Percentiles rank a stretch among this genome's conserved stretches.
Evolutionary conservation across 331 rosid genomes (phyloP).

Genomic region (Arachis monticola): DNA sequence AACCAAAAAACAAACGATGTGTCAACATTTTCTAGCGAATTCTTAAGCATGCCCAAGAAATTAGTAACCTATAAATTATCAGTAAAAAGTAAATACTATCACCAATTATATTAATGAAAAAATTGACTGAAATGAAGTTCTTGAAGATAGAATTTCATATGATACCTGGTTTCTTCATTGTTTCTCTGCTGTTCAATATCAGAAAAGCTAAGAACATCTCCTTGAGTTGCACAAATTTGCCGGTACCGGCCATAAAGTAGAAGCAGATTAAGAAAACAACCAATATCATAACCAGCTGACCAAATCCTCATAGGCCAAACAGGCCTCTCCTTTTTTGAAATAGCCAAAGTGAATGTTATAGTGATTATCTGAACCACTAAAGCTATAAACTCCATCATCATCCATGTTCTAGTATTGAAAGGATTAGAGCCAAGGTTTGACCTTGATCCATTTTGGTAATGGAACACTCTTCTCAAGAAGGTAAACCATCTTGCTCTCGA

Average conservation of each 20-base stretch:
- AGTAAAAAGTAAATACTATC: not conserved
- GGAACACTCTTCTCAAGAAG: constrained; percentile 88
- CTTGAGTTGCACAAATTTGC: constrained; percentile 55
- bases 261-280: constrained; percentile 73
- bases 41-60: constrained; percentile 22
- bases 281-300: constrained; percentile 86
- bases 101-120: constrained; percentile 5
- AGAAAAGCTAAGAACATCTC: constrained; percentile 60
- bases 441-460: constrained; percentile 91
- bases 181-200: constrained; percentile 79
- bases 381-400: constrained; percentile 74
- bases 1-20: constrained; percentile 5
- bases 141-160: constrained; percentile 37
- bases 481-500: constrained; percentile 93
- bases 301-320: constrained; percentile 99
- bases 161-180: constrained; percentile 81
- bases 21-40: constrained; percentile 5
- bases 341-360: constrained; percentile 57
- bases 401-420: constrained; percentile 88
- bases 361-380: constrained; percentile 68
- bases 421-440: constrained; percentile 86
- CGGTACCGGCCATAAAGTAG: constrained; percentile 76
- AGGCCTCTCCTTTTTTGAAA: constrained; percentile 80
- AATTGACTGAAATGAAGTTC: constrained; percentile 17
- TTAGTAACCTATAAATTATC: not conserved